These are phyloP conservation scores for Epichloe elymi DNA, from an alignment of 2,329 filamentous ascomycete genomes.

Conservation along the genomic window DNA sequence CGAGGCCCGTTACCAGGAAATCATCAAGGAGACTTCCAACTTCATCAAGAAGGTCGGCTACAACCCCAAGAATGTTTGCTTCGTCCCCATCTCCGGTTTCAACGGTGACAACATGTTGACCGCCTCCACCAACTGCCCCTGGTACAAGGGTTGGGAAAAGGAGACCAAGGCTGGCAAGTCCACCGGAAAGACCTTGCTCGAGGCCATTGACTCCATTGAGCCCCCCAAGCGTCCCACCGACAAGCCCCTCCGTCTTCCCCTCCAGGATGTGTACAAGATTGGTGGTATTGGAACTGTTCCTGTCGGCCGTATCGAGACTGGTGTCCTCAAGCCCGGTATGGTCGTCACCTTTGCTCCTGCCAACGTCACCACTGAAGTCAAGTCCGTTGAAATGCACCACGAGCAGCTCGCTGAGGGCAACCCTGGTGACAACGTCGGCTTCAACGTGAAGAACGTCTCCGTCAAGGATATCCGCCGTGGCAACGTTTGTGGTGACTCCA, in stretches of 20 bases:
- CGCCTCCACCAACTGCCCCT: conserved; percentile 82
- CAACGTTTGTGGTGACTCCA: conserved; percentile 99
- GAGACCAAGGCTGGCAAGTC: conserved; percentile 77
- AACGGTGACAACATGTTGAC: conserved; percentile 99
- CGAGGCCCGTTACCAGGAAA: conserved; percentile 92
- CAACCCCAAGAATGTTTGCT: conserved; percentile 97
- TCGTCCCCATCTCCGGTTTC: conserved; percentile 99
- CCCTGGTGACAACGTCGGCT: conserved; percentile 99
- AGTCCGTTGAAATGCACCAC: conserved; percentile 99
- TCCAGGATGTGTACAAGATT: conserved; percentile 99
- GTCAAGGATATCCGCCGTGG: conserved; percentile 99
- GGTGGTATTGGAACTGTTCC: conserved; percentile 99
- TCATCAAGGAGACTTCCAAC: conserved; percentile 99
- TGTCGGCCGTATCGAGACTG: conserved; percentile 99
- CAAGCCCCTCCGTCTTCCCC: conserved; percentile 99
- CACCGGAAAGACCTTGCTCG: conserved; percentile 93
- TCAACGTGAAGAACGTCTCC: conserved; percentile 99
- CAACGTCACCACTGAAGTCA: conserved; percentile 99
- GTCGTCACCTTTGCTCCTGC: conserved; percentile 97
- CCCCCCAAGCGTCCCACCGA: conserved; percentile 81
- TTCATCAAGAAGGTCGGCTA: conserved; percentile 99
- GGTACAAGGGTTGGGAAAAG: conserved; percentile 99
- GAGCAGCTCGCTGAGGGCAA: conserved; percentile 92
- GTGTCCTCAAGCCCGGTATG: conserved; percentile 82
- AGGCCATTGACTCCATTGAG: conserved; percentile 97